A percentile compares a stretch with the other conserved stretches of the same genome.
phyloP scores from a whole-genome alignment of 768 basidiomycete genomes.

The Pisolithus microcarpus region DNA sequence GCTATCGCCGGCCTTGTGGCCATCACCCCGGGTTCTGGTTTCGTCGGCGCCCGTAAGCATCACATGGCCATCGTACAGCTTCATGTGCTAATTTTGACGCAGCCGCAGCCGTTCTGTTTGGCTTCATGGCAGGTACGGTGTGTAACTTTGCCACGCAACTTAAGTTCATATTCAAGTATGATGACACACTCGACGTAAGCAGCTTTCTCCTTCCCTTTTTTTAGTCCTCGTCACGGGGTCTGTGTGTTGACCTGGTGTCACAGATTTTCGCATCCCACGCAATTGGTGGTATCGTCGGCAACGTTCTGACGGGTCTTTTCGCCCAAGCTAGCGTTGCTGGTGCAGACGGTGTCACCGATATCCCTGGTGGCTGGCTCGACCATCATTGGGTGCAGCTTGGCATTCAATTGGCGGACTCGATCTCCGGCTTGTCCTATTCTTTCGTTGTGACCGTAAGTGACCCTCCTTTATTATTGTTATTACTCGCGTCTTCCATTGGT shows the following conservation, averaged over 20 bases:
- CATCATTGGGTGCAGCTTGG: constrained; percentile 77
- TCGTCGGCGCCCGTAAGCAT: constrained; percentile 63
- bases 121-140: constrained; percentile 71
- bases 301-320: constrained; percentile 82
- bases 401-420: constrained; percentile 75
- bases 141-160: constrained; percentile 97
- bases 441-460: constrained; percentile 67
- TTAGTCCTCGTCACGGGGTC: not conserved
- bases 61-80: not conserved
- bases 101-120: constrained; percentile 82
- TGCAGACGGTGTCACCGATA: constrained; percentile 64
- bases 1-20: constrained; percentile 87
- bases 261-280: constrained; percentile 87
- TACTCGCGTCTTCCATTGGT: too few relatives aligned
- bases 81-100: constrained; percentile 1
- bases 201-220: not conserved
- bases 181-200: constrained; percentile 74
- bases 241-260: not conserved
- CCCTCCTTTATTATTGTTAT: not conserved
- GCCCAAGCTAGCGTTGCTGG: constrained; percentile 73
- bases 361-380: constrained; percentile 84
- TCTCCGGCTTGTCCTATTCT: constrained; percentile 58
- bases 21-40: constrained; percentile 82
- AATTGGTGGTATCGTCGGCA: constrained; percentile 74
- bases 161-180: constrained; percentile 72